Percentiles rank a stretch among this genome's conserved stretches.
These are phyloP conservation scores for Caryopteris hybrid DNA, from an alignment of 305 asterid genomes.

Conservation along the genomic window DNA sequence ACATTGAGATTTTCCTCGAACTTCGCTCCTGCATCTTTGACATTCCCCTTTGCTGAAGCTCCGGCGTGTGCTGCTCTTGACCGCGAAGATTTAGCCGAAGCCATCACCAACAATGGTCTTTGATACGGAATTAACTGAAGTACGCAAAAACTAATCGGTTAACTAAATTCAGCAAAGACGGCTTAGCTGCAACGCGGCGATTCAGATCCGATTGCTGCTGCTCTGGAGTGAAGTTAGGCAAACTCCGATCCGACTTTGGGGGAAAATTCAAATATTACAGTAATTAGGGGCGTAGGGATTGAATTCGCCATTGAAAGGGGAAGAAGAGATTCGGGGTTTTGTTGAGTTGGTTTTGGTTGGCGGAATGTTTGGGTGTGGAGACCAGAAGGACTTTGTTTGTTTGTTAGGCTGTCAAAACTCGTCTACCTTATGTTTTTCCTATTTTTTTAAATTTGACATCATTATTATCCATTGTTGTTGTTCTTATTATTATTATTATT, in stretches of 20 bases:
- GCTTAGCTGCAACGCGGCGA: slow-evolving; percentile 11
- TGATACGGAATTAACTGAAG: background rate
- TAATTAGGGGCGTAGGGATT: slow-evolving; percentile 9
- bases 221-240: slow-evolving; percentile 19
- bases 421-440: background rate
- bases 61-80: slow-evolving; percentile 65
- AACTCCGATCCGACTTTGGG: slow-evolving; percentile 14
- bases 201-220: slow-evolving; percentile 26
- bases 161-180: slow-evolving; percentile 8
- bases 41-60: slow-evolving; percentile 45
- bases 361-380: slow-evolving; percentile 23
- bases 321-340: slow-evolving; percentile 30
- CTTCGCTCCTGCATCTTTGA: slow-evolving; percentile 62
- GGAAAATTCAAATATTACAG: background rate
- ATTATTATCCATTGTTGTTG: too few species aligned
- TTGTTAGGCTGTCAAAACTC: slow-evolving; percentile 32
- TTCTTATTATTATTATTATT: too few species aligned
- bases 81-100: slow-evolving; percentile 78
- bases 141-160: slow-evolving; percentile 11
- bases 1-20: slow-evolving; percentile 89
- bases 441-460: slow-evolving; percentile 3
- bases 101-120: slow-evolving; percentile 35
- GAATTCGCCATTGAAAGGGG: slow-evolving; percentile 31
- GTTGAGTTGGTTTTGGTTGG: slow-evolving; percentile 35
- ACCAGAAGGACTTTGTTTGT: slow-evolving; percentile 24